Conservation (phyloP, 768 basidiomycete genomes). For the Cubamyces sp. region DNA sequence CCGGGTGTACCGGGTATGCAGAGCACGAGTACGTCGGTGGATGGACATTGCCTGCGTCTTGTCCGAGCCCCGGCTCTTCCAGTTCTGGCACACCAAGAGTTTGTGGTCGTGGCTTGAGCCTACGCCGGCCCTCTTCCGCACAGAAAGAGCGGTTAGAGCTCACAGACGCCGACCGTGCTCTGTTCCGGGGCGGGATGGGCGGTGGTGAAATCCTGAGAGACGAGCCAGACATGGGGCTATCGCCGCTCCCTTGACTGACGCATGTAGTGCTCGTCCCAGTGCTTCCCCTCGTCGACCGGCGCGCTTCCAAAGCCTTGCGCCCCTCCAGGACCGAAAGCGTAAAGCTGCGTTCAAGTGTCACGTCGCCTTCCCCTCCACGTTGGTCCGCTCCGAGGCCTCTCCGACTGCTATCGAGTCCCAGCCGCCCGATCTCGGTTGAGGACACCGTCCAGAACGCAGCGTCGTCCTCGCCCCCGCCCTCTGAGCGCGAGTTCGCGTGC, state of each 20-base stretch:
- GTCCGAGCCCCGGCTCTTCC: neutral
- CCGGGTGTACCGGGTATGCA: conserved; percentile 17
- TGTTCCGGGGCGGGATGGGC: conserved; percentile 5
- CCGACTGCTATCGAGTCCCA: neutral
- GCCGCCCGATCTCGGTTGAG: neutral
- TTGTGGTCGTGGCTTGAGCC: neutral
- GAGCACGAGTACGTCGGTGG: conserved; percentile 29
- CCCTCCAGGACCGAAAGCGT: conserved; percentile 20
- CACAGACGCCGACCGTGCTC: conserved; percentile 9
- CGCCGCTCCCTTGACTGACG: conserved; percentile 1
- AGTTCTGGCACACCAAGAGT: conserved; percentile 3
- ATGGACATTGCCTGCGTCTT: neutral
- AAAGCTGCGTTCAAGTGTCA: conserved; percentile 6
- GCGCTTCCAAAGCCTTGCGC: neutral
- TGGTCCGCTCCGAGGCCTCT: neutral
- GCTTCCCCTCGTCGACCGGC: conserved; percentile 6
- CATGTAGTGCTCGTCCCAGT: conserved; percentile 4
- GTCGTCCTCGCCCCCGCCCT: neutral
- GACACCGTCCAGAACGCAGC: conserved; percentile 1
- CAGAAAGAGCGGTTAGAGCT: conserved; percentile 10
- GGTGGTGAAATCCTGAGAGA: neutral
- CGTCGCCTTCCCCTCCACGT: neutral
- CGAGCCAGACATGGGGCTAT: neutral
- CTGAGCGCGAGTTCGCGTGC: conserved; percentile 1
- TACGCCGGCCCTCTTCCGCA: conserved; percentile 5